Percentiles rank a stretch among this genome's conserved stretches.
These are phyloP conservation scores for Sphaerobolus stellatus DNA, from an alignment of 1,284 basidiomycete species.

Conservation along the genomic window DNA sequence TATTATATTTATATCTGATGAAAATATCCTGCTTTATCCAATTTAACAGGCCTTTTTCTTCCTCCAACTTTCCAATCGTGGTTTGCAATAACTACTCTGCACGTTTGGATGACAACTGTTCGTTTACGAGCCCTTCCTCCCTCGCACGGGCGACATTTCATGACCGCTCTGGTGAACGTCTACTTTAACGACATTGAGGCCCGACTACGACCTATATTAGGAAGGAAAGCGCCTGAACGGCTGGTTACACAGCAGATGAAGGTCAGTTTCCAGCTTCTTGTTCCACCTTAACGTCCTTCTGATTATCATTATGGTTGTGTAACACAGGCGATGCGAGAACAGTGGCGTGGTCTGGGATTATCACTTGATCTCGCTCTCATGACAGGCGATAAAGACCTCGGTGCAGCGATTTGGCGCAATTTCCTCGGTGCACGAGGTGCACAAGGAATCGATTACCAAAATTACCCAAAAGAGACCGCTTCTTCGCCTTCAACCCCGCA, in stretches of 20 bases:
- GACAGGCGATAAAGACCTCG: slow-evolving; percentile 76
- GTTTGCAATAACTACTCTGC: slow-evolving; percentile 94
- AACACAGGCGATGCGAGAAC: slow-evolving; percentile 65
- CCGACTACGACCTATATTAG: slow-evolving; percentile 81
- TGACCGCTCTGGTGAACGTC: slow-evolving; percentile 86
- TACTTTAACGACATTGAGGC: slow-evolving; percentile 96
- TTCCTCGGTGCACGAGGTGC: slow-evolving; percentile 79
- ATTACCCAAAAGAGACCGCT: no score
- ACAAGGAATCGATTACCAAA: slow-evolving; percentile 47
- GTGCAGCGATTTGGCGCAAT: slow-evolving; percentile 90
- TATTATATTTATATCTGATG: not conserved
- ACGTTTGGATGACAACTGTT: slow-evolving; percentile 88
- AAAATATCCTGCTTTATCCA: not conserved
- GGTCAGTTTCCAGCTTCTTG: slow-evolving; percentile 28
- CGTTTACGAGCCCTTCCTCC: slow-evolving; percentile 83
- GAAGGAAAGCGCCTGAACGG: slow-evolving; percentile 64
- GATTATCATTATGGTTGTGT: not conserved
- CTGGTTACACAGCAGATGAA: slow-evolving; percentile 91
- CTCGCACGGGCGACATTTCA: slow-evolving; percentile 61
- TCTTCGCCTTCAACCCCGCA: slow-evolving; percentile 21
- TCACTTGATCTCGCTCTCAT: slow-evolving; percentile 82
- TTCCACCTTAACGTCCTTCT: not conserved
- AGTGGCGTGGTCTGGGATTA: slow-evolving; percentile 85
- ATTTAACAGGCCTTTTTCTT: slow-evolving; percentile 36
- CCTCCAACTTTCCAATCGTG: slow-evolving; percentile 97